These are phyloP conservation scores for Chrysophaeum taylorii DNA, from an alignment of 352 stramenopile species.

Conservation along the genomic window DNA sequence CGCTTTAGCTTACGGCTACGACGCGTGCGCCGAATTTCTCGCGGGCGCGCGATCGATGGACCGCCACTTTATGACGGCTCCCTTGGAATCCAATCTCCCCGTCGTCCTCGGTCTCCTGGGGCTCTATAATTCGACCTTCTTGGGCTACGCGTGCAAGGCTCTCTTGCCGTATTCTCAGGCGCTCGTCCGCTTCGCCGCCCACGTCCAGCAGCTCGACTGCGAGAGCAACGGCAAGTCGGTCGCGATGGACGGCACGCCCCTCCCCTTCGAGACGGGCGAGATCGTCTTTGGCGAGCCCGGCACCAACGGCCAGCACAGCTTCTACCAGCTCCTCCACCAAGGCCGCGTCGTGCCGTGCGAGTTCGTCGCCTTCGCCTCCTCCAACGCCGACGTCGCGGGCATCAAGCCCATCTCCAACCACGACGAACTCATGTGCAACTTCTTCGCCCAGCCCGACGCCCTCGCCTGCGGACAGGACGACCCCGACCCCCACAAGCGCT, in stretches of 20 bases:
- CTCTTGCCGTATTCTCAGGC: conserved; percentile 79
- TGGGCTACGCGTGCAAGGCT: conserved; percentile 77
- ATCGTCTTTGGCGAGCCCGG: conserved; percentile 94
- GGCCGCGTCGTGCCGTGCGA: conserved; percentile 78
- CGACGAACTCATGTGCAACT: conserved; percentile 99
- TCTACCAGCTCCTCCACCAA: conserved; percentile 99
- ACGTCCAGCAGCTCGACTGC: conserved; percentile 97
- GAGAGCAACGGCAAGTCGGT: conserved; percentile 97
- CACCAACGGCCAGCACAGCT: conserved; percentile 94
- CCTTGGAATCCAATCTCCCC: conserved; percentile 83
- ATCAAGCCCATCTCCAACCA: conserved; percentile 91
- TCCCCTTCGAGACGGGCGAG: conserved; percentile 85
- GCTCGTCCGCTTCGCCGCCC: conserved; percentile 82
- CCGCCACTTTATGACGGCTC: conserved; percentile 79
- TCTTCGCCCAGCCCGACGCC: conserved; percentile 97
- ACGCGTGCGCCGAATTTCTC: conserved; percentile 80
- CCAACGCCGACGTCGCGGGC: conserved; percentile 49
- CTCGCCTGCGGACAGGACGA: conserved; percentile 69
- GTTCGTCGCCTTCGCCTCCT: conserved; percentile 94
- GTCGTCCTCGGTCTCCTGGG: conserved; percentile 90
- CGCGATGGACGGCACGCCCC: conserved; percentile 73
- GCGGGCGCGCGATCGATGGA: conserved; percentile 91
- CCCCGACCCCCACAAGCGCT: conserved; percentile 36
- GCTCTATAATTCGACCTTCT: conserved; percentile 96
- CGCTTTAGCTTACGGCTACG: conserved; percentile 83